Base-by-base conservation (phyloP, 2,329 filamentous ascomycete genomes). In the Phoma sp. region DNA sequence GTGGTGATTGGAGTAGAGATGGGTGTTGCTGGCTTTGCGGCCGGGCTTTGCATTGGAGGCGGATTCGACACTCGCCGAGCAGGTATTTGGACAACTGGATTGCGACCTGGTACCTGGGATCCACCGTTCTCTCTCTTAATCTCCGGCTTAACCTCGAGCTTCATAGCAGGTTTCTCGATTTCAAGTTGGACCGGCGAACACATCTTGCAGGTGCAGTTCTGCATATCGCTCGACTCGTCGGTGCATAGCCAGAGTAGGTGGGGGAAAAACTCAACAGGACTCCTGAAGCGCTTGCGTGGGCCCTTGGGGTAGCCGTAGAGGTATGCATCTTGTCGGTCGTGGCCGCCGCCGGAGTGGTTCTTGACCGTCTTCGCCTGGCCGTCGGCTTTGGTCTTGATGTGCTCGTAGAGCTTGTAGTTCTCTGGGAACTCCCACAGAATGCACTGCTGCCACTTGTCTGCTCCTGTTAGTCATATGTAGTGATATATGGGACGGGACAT, bases 301-400 rank as follows among this genome's bases (percentile, higher is more conserved):
- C 83, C 84, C 38, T 78, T 73, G 2, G 83, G 84, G 64, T 86
- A 83, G 17, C 84, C 84, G 65, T 86, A 86, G 5, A 87, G 76
- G 59, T 86, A 86, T 26, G 82, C 82, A 65, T 87, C 84, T 61
- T 84, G 81, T 48, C 83, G 74, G 64, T 84, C 81, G 56, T 80
- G 81, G 10, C 77, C 78, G 28, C 79, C 81, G 29, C 76, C 78
- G 6, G 77, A 79, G 65, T 81, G 77, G 45, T 77, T 81, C 69
- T 80, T 78, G 67, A 76, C 73, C 59, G 78, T 76, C 57, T 82
- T 80, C 25, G 78, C 74, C 42, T 79, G 77, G 34, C 76, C 76
- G 39, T 80, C 73, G 26, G 73, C 75, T 61, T 79, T 80, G 56
- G 81, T 83, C 65, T 83, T 83, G 63, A 84, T 77, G 61, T 85